Base-by-base conservation (phyloP, 176 grass and related monocot species). In the Avena atlantica region DNA sequence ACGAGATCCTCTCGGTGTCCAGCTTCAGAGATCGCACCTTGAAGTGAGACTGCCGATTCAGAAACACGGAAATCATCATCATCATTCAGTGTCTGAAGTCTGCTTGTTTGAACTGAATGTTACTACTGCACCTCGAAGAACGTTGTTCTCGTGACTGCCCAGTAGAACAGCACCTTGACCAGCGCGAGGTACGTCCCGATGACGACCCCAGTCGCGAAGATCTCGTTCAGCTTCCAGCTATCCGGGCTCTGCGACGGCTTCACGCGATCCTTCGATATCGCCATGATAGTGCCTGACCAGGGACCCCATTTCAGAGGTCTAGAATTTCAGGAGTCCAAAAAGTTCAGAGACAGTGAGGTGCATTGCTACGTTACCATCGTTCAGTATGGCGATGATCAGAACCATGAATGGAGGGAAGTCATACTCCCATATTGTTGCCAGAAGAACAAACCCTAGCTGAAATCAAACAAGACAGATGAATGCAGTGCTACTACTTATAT, bases 391-490 rank as follows among this genome's bases (percentile, higher is more conserved):
- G 83, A 95, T 95, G 83, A 92, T 82, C 17, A 98, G 80, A 78
- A 98, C 93, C 93, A 98, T 98, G 52, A 98, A 98, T 9, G 95
- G 93, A 65, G 95, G 95, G 83, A 97, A 97, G 40, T 97, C 93
- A 25, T 92, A 97, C 76, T 95, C 80, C 95, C 93, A 98, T 57
- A 98, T 90, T 47, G 87, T 85, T 29, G 93, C 91, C 53, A 98
- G 87, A 56, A 98, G 91, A 74, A 87, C 83, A 87, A 98, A 98
- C 9, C 95, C 95, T 74, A 98, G 80, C 91, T 95, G 89, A 50
- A 83, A 49, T 1, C 78, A 5, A 6, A 48, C 13, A 80, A 78
- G 57, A n/a, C n/a, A n/a, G n/a, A n/a, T n/a, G n/a, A n/a, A n/a
- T n/a, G n/a, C n/a, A n/a, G n/a, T n/a, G n/a, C n/a, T n/a, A n/a